Conservation (phyloP, 225 moss, liverwort and hornwort genomes). For the Polytrichum formosum region DNA sequence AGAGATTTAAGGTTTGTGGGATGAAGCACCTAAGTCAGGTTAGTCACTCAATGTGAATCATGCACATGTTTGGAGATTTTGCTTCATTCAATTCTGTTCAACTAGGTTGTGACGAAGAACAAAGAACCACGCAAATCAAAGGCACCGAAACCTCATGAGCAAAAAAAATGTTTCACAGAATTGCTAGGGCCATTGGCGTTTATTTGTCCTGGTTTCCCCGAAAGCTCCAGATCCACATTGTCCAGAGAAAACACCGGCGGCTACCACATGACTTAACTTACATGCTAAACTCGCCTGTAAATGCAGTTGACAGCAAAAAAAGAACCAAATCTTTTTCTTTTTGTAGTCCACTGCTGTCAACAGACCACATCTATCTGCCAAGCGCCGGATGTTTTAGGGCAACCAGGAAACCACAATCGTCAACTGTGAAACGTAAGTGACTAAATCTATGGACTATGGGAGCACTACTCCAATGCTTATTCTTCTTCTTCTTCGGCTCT, state of each 20-base stretch:
- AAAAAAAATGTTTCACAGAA: not conserved
- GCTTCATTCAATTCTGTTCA: too few relatives aligned
- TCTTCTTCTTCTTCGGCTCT: not conserved
- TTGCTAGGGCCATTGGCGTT: not conserved
- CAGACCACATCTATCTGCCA: not conserved
- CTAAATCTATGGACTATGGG: not conserved
- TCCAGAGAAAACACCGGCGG: conserved; percentile 38
- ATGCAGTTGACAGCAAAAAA: too few relatives aligned
- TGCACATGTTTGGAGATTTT: too few relatives aligned
- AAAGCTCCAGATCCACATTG: conserved; percentile 54
- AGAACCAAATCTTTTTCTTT: too few relatives aligned
- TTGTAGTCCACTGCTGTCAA: conserved; percentile 12
- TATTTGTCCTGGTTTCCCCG: conserved; percentile 23
- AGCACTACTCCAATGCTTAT: conserved; percentile 2
- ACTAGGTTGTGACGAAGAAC: too few relatives aligned
- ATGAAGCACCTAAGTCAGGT: too few relatives aligned
- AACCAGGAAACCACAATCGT: conserved; percentile 17
- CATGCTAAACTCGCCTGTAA: not conserved
- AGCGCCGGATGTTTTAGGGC: conserved; percentile 31
- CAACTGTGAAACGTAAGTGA: not conserved
- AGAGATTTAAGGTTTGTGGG: too few relatives aligned
- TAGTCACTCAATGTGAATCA: too few relatives aligned
- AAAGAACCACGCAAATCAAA: too few relatives aligned
- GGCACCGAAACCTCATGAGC: too few relatives aligned
- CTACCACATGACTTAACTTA: conserved; percentile 1